Conservation (phyloP, 1,139 yeast species). For the Lodderomyces parapsilosis region DNA sequence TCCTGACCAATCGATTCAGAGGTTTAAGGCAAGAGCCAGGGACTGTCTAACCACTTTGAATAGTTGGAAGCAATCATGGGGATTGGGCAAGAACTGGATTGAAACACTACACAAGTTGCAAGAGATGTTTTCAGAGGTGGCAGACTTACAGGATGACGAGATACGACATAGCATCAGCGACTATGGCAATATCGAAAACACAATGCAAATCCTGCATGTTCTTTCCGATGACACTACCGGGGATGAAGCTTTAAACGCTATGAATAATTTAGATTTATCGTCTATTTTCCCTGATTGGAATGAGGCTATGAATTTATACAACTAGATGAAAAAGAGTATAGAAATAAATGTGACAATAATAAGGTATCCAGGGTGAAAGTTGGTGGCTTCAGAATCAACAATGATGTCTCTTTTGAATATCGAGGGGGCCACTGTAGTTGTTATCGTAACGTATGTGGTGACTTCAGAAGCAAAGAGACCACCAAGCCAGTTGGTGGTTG, state of each 20-base stretch:
- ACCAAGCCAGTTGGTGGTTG: slow-evolving; percentile 6
- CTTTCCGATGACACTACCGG: slow-evolving; percentile 7
- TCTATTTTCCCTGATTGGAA: slow-evolving; percentile 24
- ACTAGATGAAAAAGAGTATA: slow-evolving; percentile 3
- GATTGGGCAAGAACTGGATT: slow-evolving; percentile 25
- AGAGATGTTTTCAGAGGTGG: slow-evolving; percentile 18
- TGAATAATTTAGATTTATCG: slow-evolving; percentile 21
- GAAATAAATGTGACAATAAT: slow-evolving; percentile 7
- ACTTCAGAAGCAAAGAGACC: slow-evolving; percentile 4
- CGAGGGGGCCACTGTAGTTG: slow-evolving; percentile 11
- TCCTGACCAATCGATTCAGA: slow-evolving; percentile 15
- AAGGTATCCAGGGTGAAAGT: slow-evolving; percentile 5
- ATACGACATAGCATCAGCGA: slow-evolving; percentile 26
- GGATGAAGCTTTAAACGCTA: slow-evolving; percentile 18
- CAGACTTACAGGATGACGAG: slow-evolving; percentile 20
- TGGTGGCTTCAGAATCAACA: slow-evolving; percentile 4
- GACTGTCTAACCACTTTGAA: slow-evolving; percentile 19
- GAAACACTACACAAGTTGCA: slow-evolving; percentile 20
- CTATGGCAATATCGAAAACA: slow-evolving; percentile 21
- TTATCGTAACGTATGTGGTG: slow-evolving; percentile 12
- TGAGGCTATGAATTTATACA: slow-evolving; percentile 14
- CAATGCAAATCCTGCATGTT: slow-evolving; percentile 19
- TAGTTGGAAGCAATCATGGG: slow-evolving; percentile 26
- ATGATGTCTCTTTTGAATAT: slow-evolving; percentile 10
- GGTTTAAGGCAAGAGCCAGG: slow-evolving; percentile 20